A percentile compares a stretch with the other conserved stretches of the same genome.
Evolutionary conservation across 495 filamentous ascomycete genomes (phyloP).

Genomic region (Penicillium flavigenum): DNA sequence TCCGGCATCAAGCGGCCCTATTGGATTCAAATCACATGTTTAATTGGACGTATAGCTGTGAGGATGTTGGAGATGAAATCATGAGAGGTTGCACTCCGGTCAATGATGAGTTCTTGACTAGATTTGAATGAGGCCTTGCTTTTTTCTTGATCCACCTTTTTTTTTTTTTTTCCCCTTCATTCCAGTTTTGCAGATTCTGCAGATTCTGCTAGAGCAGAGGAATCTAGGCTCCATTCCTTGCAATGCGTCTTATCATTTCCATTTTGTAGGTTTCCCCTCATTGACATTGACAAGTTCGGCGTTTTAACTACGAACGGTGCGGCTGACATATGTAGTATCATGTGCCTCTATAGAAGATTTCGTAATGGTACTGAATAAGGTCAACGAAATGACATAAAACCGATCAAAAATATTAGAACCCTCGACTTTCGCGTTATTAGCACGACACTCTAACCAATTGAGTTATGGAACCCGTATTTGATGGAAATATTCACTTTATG

Average conservation of each 20-base stretch:
- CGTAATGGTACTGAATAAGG: no score
- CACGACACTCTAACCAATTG: slow-evolving; percentile 40
- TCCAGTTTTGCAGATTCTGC: background rate
- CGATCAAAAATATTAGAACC: background rate
- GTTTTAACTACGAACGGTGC: background rate
- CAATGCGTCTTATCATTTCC: no score
- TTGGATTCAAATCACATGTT: background rate
- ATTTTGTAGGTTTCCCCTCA: background rate
- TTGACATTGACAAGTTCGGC: background rate
- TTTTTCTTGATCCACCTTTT: background rate
- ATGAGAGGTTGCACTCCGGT: slow-evolving; percentile 11
- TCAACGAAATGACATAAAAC: no score
- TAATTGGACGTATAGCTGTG: background rate
- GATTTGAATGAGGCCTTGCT: background rate
- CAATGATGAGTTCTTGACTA: slow-evolving; percentile 17
- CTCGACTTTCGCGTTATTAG: slow-evolving; percentile 40
- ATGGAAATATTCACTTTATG: no score
- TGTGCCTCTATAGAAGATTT: no score
- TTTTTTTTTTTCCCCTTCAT: background rate
- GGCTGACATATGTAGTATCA: no score
- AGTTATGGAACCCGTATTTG: slow-evolving; percentile 29
- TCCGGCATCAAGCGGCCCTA: slow-evolving; percentile 25
- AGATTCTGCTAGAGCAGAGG: background rate
- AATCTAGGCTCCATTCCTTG: background rate
- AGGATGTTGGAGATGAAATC: slow-evolving; percentile 11